Evolutionary conservation across 2,329 filamentous ascomycete genomes (phyloP).

Genomic region (Juglanconis sp.): DNA sequence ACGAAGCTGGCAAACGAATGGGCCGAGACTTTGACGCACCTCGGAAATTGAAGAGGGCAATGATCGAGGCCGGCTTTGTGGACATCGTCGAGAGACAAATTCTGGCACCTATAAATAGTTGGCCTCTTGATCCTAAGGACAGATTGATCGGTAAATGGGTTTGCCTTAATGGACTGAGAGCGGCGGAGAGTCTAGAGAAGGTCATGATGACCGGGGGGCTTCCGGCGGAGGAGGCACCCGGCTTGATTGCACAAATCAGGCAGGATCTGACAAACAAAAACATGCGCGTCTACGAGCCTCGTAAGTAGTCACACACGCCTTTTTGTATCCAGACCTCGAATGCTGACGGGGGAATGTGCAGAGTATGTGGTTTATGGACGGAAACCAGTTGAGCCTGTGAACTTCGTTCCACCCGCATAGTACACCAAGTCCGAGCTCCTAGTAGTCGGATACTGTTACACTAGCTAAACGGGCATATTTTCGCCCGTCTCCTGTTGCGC

Average conservation of each 20-base stretch:
- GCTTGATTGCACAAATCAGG: background rate
- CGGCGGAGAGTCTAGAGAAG: background rate
- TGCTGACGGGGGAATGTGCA: background rate
- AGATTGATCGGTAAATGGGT: background rate
- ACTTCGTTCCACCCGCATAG: background rate
- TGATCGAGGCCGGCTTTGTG: conserved; percentile 27
- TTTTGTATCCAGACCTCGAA: background rate
- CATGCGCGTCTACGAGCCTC: background rate
- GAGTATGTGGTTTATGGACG: background rate
- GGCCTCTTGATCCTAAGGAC: background rate
- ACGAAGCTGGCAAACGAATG: background rate
- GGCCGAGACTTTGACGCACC: conserved; percentile 20
- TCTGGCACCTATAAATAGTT: background rate
- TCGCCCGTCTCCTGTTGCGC: too few species aligned
- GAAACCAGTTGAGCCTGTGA: background rate
- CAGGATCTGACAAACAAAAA: background rate
- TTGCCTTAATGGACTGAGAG: background rate
- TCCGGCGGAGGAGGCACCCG: background rate
- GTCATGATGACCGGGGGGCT: background rate
- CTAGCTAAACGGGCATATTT: background rate
- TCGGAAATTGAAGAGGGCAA: conserved; percentile 22
- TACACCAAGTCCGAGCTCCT: background rate
- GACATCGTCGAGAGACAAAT: conserved; percentile 22
- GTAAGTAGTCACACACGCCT: background rate
- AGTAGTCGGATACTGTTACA: background rate